Conservation (phyloP, 345 rosid species). For the Hirschfeldia incana region DNA sequence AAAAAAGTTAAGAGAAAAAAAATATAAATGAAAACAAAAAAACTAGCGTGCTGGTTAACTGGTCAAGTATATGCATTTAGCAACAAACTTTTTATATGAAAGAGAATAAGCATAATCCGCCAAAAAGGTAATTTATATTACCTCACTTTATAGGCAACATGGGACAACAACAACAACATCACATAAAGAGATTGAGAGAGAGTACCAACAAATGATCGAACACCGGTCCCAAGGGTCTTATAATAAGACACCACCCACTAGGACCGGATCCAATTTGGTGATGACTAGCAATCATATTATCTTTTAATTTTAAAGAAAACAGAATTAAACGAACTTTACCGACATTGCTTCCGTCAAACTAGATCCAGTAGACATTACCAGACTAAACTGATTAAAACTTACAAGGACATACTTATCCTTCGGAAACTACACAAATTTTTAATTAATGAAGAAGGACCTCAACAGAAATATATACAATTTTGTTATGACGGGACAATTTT, state of each 20-base stretch:
- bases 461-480: too few species aligned
- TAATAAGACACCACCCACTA: background rate
- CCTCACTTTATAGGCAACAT: background rate
- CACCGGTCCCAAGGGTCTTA: background rate
- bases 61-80: background rate
- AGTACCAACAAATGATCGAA: background rate
- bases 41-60: too few species aligned
- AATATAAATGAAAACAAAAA: too few species aligned
- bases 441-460: too few species aligned
- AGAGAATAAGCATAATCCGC: background rate
- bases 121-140: constrained; percentile 8
- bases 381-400: too few species aligned
- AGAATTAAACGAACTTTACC: background rate
- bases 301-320: too few species aligned
- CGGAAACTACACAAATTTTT: too few species aligned
- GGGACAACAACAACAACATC: background rate
- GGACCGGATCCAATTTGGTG: background rate
- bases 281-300: background rate
- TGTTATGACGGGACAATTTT: background rate
- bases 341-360: background rate
- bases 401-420: too few species aligned
- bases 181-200: background rate
- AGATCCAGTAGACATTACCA: background rate
- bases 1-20: too few species aligned
- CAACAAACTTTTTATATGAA: background rate